Evolutionary conservation across 495 filamentous ascomycete species (phyloP).

Genomic region (Aspergillus cavernicola): DNA sequence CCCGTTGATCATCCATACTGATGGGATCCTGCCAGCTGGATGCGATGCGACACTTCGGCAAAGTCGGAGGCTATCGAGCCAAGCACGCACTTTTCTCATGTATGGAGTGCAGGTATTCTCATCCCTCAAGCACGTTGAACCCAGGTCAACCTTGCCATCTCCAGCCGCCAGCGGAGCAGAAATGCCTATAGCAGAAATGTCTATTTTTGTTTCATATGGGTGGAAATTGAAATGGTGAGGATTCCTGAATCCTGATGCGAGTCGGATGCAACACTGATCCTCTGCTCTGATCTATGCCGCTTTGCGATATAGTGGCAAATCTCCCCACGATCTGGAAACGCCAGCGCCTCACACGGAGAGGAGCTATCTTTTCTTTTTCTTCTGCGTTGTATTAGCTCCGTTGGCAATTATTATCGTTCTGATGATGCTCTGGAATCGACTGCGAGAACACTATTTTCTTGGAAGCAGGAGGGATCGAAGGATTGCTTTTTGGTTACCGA

Average conservation of each 20-base stretch:
- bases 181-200: too few relatives aligned
- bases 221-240: background rate
- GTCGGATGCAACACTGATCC: slow-evolving; percentile 23
- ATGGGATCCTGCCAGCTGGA: background rate
- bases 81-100: background rate
- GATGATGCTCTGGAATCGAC: background rate
- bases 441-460: background rate
- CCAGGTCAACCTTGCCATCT: background rate
- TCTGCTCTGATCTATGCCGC: too few relatives aligned
- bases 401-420: too few relatives aligned
- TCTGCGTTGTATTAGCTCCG: background rate
- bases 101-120: background rate
- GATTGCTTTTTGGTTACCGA: slow-evolving; percentile 11
- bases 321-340: slow-evolving; percentile 24
- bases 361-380: slow-evolving; percentile 11
- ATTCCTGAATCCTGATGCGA: too few relatives aligned
- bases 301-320: slow-evolving; percentile 23
- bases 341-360: slow-evolving; percentile 9
- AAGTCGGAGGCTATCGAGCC: background rate
- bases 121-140: background rate
- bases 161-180: too few relatives aligned
- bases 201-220: background rate
- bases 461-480: background rate
- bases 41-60: background rate
- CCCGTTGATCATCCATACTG: slow-evolving; percentile 5